These are phyloP conservation scores for Oryza glumipatula DNA, from an alignment of 176 grass and related monocot genomes.

Conservation along the genomic window DNA sequence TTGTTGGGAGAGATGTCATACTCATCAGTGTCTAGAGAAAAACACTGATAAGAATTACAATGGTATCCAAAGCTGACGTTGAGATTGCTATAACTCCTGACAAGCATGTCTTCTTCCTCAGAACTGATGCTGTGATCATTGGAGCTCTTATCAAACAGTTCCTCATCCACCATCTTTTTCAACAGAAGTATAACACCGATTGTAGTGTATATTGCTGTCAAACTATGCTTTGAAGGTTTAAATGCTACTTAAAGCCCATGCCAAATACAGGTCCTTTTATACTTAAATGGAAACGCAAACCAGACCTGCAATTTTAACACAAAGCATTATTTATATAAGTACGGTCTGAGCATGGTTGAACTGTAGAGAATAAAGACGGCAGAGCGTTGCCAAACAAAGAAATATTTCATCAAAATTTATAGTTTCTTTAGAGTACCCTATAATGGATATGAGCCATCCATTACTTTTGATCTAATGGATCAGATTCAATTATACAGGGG, in stretches of 20 bases:
- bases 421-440: background rate
- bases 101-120: slow-evolving; percentile 62
- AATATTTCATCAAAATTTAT: background rate
- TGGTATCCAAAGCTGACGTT: slow-evolving; percentile 85
- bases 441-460: background rate
- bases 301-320: slow-evolving; percentile 56
- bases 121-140: slow-evolving; percentile 69
- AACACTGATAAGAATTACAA: slow-evolving; percentile 57
- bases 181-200: slow-evolving; percentile 38
- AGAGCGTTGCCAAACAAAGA: background rate
- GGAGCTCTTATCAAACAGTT: slow-evolving; percentile 45
- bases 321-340: slow-evolving; percentile 24
- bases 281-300: slow-evolving; percentile 82
- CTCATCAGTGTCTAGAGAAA: slow-evolving; percentile 53
- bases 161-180: slow-evolving; percentile 52
- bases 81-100: slow-evolving; percentile 54
- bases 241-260: slow-evolving; percentile 53
- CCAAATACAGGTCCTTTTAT: slow-evolving; percentile 56
- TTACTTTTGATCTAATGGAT: background rate
- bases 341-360: background rate
- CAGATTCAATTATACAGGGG: background rate
- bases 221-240: slow-evolving; percentile 34
- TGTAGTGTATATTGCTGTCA: slow-evolving; percentile 30
- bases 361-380: slow-evolving; percentile 19
- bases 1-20: slow-evolving; percentile 46